phyloP scores from a whole-genome alignment of 2,329 filamentous ascomycete genomes.

The Ophiocordyceps camponoti-leonardi region DNA sequence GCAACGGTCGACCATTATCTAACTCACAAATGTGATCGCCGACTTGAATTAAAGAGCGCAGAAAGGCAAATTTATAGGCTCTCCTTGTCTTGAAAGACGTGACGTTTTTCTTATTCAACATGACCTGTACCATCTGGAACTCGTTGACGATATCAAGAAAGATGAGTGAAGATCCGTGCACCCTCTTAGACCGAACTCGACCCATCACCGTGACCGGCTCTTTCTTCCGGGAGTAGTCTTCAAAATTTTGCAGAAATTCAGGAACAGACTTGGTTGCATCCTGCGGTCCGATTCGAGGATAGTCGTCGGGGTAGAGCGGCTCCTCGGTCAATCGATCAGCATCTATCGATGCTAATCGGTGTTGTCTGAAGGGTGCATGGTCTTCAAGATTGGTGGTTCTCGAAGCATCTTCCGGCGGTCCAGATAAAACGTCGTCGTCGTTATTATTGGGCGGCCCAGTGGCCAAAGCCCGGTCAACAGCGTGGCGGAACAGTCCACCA shows the following conservation, averaged over 20 bases:
- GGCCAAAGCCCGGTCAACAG: slow-evolving; percentile 1
- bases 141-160: slow-evolving; percentile 72
- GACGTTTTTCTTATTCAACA: slow-evolving; percentile 48
- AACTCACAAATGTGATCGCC: slow-evolving; percentile 70
- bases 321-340: slow-evolving; percentile 16
- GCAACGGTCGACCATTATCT: slow-evolving; percentile 3
- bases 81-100: neutral
- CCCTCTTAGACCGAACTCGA: slow-evolving; percentile 56
- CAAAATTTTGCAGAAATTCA: slow-evolving; percentile 16
- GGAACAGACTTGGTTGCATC: slow-evolving; percentile 13
- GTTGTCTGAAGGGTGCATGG: slow-evolving; percentile 18
- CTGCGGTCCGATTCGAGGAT: slow-evolving; percentile 16
- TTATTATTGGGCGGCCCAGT: slow-evolving; percentile 3
- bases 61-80: slow-evolving; percentile 32
- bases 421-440: too few relatives aligned
- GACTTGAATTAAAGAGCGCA: slow-evolving; percentile 50
- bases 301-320: slow-evolving; percentile 16
- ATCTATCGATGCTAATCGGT: slow-evolving; percentile 15
- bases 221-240: slow-evolving; percentile 9
- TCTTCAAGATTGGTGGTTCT: slow-evolving; percentile 2
- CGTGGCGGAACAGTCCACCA: neutral
- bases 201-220: slow-evolving; percentile 27
- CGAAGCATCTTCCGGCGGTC: too few relatives aligned
- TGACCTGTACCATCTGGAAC: slow-evolving; percentile 54
- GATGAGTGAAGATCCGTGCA: slow-evolving; percentile 58